phyloP scores from a whole-genome alignment of 805 yeast species.

The Saccharomycopsis schoenii region DNA sequence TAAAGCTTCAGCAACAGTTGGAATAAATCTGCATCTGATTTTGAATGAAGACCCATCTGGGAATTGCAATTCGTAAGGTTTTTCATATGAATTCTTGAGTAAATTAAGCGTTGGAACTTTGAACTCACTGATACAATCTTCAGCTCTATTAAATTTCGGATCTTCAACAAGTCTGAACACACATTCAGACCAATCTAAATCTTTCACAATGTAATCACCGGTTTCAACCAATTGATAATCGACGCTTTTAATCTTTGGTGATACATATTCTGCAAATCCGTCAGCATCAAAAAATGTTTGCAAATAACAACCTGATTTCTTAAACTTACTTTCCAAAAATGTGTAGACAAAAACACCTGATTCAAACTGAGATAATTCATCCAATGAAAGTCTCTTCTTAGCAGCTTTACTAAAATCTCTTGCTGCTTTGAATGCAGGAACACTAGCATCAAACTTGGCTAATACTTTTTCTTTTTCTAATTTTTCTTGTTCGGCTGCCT shows the following conservation, averaged over 20 bases:
- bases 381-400: slow-evolving; percentile 45
- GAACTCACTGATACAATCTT: slow-evolving; percentile 50
- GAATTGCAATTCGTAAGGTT: slow-evolving; percentile 48
- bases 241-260: slow-evolving; percentile 37
- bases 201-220: slow-evolving; percentile 70
- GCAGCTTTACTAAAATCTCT: slow-evolving; percentile 24
- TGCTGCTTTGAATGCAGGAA: slow-evolving; percentile 22
- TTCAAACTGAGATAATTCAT: slow-evolving; percentile 45
- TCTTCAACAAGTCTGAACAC: slow-evolving; percentile 54
- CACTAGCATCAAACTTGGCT: slow-evolving; percentile 28
- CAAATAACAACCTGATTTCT: slow-evolving; percentile 49
- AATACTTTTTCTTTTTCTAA: slow-evolving; percentile 23
- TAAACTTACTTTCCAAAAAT: slow-evolving; percentile 47
- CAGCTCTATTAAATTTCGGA: slow-evolving; percentile 41
- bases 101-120: slow-evolving; percentile 58
- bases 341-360: slow-evolving; percentile 73
- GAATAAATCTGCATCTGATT: slow-evolving; percentile 69
- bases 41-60: slow-evolving; percentile 42
- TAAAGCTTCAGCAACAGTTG: slow-evolving; percentile 47
- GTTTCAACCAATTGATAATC: slow-evolving; percentile 35
- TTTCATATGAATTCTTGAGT: slow-evolving; percentile 52
- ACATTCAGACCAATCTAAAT: slow-evolving; percentile 63
- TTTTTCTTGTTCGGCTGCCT: slow-evolving; percentile 25
- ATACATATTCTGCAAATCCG: slow-evolving; percentile 53
- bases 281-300: slow-evolving; percentile 72